A percentile compares a stretch with the other conserved stretches of the same genome.
These are phyloP conservation scores for Sarocladiaceae sp. DNA, from an alignment of 2,329 filamentous ascomycete genomes.

Conservation along the genomic window DNA sequence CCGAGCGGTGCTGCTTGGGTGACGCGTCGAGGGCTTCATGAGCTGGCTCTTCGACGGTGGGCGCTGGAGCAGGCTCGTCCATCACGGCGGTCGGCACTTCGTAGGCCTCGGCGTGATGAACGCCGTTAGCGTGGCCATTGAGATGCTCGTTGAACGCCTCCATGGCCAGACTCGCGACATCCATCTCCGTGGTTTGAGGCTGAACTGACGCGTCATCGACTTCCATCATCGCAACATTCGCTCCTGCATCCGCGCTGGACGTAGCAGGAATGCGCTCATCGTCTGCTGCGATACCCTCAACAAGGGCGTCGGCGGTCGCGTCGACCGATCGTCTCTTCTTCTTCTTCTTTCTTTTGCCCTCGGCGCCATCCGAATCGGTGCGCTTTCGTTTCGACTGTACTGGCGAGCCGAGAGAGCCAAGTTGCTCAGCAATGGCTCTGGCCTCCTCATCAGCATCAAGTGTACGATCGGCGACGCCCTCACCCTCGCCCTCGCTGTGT, in stretches of 20 bases:
- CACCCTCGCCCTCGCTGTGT: background rate
- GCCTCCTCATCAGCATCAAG: slow-evolving; percentile 8
- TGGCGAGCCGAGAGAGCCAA: slow-evolving; percentile 1
- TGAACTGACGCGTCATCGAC: slow-evolving; percentile 4
- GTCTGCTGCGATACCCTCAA: slow-evolving; percentile 1
- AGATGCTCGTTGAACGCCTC: slow-evolving; percentile 29
- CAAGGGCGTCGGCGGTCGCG: background rate
- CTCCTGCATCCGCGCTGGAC: background rate
- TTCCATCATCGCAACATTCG: background rate
- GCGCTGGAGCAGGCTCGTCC: slow-evolving; percentile 11
- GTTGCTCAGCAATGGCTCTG: slow-evolving; percentile 6
- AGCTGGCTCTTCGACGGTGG: slow-evolving; percentile 10
- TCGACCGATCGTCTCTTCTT: background rate
- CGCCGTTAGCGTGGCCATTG: slow-evolving; percentile 18
- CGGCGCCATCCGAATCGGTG: background rate
- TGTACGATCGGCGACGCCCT: background rate
- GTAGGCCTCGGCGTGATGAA: slow-evolving; percentile 5
- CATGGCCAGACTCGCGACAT: slow-evolving; percentile 22
- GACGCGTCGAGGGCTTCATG: slow-evolving; percentile 10
- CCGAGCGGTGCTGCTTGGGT: slow-evolving; percentile 25
- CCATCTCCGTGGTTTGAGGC: slow-evolving; percentile 6
- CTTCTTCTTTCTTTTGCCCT: slow-evolving; percentile 6
- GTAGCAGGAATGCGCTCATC: slow-evolving; percentile 3
- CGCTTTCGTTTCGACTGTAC: slow-evolving; percentile 2
- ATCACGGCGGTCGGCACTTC: slow-evolving; percentile 9